Base-by-base conservation (phyloP, 352 stramenopile species). In the Pythium aristosporum region DNA sequence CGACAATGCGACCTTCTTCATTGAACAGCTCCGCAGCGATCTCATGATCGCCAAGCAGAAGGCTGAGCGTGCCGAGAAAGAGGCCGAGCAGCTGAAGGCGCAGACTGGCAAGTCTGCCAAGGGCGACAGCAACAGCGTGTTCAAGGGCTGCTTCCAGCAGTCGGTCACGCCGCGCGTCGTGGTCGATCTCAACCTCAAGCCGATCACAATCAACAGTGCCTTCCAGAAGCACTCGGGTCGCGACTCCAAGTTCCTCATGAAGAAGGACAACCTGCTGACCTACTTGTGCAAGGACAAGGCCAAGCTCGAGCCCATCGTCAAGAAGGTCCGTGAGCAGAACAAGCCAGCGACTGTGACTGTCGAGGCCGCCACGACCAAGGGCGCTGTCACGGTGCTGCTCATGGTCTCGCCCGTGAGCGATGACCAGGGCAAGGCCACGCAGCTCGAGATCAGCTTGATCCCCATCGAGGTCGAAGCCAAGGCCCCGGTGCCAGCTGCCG, bases 121-220 rank as follows among this genome's bases (percentile, higher is more conserved):
- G 56, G 61, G 37, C 20, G 60, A 58, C 21, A 62, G 37, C 28
- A 51, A 51, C 12, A 60, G 57, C 32, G 63, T 83, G 50, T 89
- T 77, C 65, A 87, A 88, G 63, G 68, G 73, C n/a, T 82, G 77
- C 72, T 91, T 91, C 49, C 67, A 86, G 49, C 75, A 85, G 68
- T 85, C 77, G 23, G 78, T 74, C n/a, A 91, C 82, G 13, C 72
- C 82, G 3, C 76, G 76, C 3, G 44, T 91, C 9, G 58, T 91
- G 5, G 65, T 86, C 2, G 77, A 86, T 46, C 47, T 84, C 8
- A 67, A 74, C 23, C 71, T 92, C 61, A 71, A 84, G 63, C 59
- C 84, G 12, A 51, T 89, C 41, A 72, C 79, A 0, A 78, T 74
- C 23, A 92, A 92, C 73, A 61, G 61, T 36, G 75, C 80, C 18